Percentiles rank a stretch among this genome's conserved stretches.
Evolutionary conservation across 129 eudicot genomes (phyloP).

Genomic region (Centrapalus pauciflorus): DNA sequence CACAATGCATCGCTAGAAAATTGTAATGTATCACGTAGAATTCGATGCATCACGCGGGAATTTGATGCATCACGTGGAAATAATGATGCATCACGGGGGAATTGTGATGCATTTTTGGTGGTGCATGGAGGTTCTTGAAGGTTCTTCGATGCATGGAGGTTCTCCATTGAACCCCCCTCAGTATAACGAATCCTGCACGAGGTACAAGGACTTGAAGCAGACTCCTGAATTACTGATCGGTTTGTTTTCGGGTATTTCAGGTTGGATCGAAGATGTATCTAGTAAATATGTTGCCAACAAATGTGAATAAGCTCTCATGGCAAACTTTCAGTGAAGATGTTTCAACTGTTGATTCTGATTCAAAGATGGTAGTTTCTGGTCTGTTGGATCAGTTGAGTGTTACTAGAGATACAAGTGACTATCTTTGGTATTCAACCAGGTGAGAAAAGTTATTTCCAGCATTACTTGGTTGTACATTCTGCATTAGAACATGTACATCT

Average conservation of each 20-base stretch:
- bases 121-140: too few relatives aligned
- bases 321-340: conserved; percentile 64
- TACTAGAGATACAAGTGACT: conserved; percentile 80
- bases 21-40: too few relatives aligned
- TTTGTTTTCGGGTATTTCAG: conserved; percentile 26
- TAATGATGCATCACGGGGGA: too few relatives aligned
- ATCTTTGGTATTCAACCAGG: conserved; percentile 91
- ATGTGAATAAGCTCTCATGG: conserved; percentile 48
- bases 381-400: conserved; percentile 77
- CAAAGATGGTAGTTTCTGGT: conserved; percentile 54
- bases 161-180: too few relatives aligned
- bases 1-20: too few relatives aligned
- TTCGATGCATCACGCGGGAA: too few relatives aligned
- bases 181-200: background rate
- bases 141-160: too few relatives aligned
- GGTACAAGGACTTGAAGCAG: background rate
- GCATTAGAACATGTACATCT: background rate
- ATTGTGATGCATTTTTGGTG: too few relatives aligned
- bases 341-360: conserved; percentile 36
- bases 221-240: background rate
- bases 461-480: background rate
- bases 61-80: too few relatives aligned
- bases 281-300: conserved; percentile 52
- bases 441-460: conserved; percentile 23
- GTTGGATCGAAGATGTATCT: conserved; percentile 39